Base-by-base conservation (phyloP, 495 filamentous ascomycete species). In the Penicillium pulvis region DNA sequence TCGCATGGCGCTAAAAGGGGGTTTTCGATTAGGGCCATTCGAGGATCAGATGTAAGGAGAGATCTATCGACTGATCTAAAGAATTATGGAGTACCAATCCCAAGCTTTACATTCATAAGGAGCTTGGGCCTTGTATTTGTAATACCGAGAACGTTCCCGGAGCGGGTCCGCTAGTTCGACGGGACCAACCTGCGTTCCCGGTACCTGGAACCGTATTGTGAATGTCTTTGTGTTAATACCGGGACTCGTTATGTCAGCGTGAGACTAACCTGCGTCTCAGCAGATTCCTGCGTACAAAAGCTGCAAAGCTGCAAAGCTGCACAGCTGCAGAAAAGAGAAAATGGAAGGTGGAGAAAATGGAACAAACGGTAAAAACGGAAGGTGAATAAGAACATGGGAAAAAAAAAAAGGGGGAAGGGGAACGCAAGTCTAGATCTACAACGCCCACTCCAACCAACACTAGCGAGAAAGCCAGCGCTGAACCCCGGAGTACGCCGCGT, bases 71-170 rank as follows among this genome's bases (percentile, higher is more conserved):
- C n/a, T n/a, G 39, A 17, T n/a, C 39, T 4, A 41, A 23, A 23
- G 20, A 23, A 23, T 23, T 23, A 23, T 23, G 20, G 20, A 23
- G 20, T 12, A 28, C 28, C 4, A 28, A 28, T 41, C 16, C 33
- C 14, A 41, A 41, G 39, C 6, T 36, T 36, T 17, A 5, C 5
- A 12, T 12, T 41, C 16, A n/a, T 16, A n/a, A 41, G 39, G 39
- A 23, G 17, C 42, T 23, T 14, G 24, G 26, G 42, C 19, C 23
- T n/a, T 23, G 44, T 28, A 53, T 20, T 28, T 7, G 58, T 55
- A 58, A 58, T 61, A 60, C 57, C 30, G 14, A 45, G 46, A 54
- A 44, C 58, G 62, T 59, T 67, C 62, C 58, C 58, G 59, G 46
- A 56, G 55, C 51, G 55, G 55, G 55, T 56, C 61, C 59, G 46